A percentile compares a stretch with the other conserved stretches of the same genome.
These are phyloP conservation scores for Malus domestica DNA, from an alignment of 306 rosid species.

Conservation along the genomic window ASM211411v1 NC_041795.1:797501-798000, in stretches of 20 bases:
- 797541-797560: neutral
- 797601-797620: neutral
- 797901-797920: constrained; percentile 97
- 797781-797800: neutral
- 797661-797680: neutral
- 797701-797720: neutral
- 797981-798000: neutral
- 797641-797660: neutral
- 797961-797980: neutral
- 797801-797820: neutral
- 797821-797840: neutral
- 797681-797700: neutral
- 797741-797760: neutral
- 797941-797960: constrained; percentile 75
- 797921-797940: constrained; percentile 97
- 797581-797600: neutral
- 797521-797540: neutral
- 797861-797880: constrained; percentile 17
- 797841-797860: neutral
- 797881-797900: constrained; percentile 95
- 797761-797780: neutral
- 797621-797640: neutral
- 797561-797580: neutral
- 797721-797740: neutral
- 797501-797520: neutral